Evolutionary conservation across 1,139 yeast species (phyloP).

Genomic region (Kazachstania sp.): DNA sequence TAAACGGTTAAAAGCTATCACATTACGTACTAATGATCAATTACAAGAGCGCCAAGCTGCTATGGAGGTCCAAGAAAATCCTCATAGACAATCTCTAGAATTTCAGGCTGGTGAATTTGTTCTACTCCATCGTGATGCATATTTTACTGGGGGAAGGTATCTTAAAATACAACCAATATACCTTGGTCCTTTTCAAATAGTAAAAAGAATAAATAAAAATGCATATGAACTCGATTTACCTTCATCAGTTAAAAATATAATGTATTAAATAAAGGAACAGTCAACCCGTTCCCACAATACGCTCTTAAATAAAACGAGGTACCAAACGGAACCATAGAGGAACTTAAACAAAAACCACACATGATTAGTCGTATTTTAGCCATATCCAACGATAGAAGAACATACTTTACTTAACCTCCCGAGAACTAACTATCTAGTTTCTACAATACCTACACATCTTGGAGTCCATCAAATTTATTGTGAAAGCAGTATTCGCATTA

Average conservation of each 20-base stretch:
- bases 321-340: no score
- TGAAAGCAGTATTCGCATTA: no score
- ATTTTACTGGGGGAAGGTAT: conserved; percentile 7
- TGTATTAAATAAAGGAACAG: no score
- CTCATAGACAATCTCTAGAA: not conserved
- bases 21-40: conserved; percentile 4
- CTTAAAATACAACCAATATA: conserved; percentile 9
- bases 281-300: no score
- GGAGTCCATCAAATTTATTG: no score
- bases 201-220: conserved; percentile 7
- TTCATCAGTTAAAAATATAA: not conserved
- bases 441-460: no score
- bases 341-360: no score
- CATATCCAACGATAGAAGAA: no score
- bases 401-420: no score
- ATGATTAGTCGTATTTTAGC: no score
- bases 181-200: conserved; percentile 10
- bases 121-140: conserved; percentile 8
- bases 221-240: conserved; percentile 11
- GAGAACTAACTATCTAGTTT: no score
- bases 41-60: conserved; percentile 2
- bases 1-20: conserved; percentile 2
- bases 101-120: conserved; percentile 8
- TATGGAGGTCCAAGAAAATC: conserved; percentile 6
- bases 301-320: no score